Evolutionary conservation across 2,329 filamentous ascomycete species (phyloP), one percentile per base, ranked within the genome.

Genomic region (Colletotrichum neosansevieriae): DNA sequence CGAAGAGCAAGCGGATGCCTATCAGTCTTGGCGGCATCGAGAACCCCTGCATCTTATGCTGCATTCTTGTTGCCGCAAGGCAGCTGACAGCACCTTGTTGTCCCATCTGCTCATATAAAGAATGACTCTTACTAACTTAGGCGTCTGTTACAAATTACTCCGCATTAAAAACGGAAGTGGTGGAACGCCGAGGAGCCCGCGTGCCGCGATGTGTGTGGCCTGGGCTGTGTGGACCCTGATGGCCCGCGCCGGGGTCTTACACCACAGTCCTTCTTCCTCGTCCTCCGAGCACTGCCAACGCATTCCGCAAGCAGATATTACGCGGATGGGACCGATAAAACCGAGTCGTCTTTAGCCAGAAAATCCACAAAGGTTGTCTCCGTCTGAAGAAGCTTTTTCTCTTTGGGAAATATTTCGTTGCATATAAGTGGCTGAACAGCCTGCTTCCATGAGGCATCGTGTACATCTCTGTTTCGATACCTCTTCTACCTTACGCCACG

Each of bases 181-280:
- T 50, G 32, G 32, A 17, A 49, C 29, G 32, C 44, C 10, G 21
- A 21, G 4, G 13, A 29, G 9, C n/a, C 21, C 21, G 40, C 29
- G 42, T 49, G 44, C 13, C 36, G 32, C 32, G 3, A 42, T 42
- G 36, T 29, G 36, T 29, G 53, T 24, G 50, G 44, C 21, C 29
- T 34, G 42, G 42, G 44, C 32, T 21, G 12, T 67, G 53, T 44
- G 65, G 45, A 67, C 65, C 65, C 65, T 12, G 65, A 67, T 67
- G 65, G 65, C 60, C 47, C 29, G 15, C 2, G 13, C 7, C 19
- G n/a, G 36, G 24, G 19, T 44, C 56, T 56, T 40, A 56, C 17
- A 50, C 44, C 29, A 51, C 21, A 51, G 2, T n/a, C 15, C 13
- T 15, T 38, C 10, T 38, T 11, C 36, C 36, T 38, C 36, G 36